Conservation (phyloP, 345 rosid genomes). For the Salix exigua region DNA sequence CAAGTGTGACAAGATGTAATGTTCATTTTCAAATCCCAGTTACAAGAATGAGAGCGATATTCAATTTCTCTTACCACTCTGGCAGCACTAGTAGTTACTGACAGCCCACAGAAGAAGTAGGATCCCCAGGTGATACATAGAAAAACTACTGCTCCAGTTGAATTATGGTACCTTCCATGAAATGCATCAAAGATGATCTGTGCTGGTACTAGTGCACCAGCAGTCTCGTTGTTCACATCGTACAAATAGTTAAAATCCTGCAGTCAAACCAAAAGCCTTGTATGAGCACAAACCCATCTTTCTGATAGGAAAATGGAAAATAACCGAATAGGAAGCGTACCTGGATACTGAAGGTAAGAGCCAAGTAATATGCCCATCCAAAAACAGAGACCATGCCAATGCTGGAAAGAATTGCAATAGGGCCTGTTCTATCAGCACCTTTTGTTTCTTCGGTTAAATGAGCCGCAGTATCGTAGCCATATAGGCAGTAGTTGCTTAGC, state of each 20-base stretch:
- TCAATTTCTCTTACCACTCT: constrained; percentile 40
- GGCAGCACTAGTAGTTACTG: constrained; percentile 60
- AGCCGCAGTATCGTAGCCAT: constrained; percentile 65
- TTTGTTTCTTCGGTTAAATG: constrained; percentile 68
- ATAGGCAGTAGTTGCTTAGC: constrained; percentile 58
- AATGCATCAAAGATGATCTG: constrained; percentile 63
- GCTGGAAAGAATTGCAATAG: constrained; percentile 55
- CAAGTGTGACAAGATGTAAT: no score
- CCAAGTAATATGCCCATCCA: constrained; percentile 61
- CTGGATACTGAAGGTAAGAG: constrained; percentile 61
- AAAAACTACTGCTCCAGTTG: constrained; percentile 50
- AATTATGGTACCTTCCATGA: constrained; percentile 53
- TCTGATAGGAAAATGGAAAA: no score
- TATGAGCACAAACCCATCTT: no score
- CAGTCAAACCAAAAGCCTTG: no score
- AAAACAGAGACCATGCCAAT: constrained; percentile 55
- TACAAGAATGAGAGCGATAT: neutral
- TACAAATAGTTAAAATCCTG: constrained; percentile 50
- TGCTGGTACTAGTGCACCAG: constrained; percentile 56
- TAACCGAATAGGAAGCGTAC: constrained; percentile 9
- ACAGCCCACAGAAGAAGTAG: constrained; percentile 67
- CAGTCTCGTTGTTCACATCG: constrained; percentile 55
- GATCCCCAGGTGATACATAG: constrained; percentile 60
- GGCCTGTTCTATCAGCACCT: constrained; percentile 62
- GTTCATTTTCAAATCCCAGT: neutral